A percentile compares a stretch with the other conserved stretches of the same genome.
phyloP scores from a whole-genome alignment of 352 stramenopile species.

The Blastocystis sp. region DNA sequence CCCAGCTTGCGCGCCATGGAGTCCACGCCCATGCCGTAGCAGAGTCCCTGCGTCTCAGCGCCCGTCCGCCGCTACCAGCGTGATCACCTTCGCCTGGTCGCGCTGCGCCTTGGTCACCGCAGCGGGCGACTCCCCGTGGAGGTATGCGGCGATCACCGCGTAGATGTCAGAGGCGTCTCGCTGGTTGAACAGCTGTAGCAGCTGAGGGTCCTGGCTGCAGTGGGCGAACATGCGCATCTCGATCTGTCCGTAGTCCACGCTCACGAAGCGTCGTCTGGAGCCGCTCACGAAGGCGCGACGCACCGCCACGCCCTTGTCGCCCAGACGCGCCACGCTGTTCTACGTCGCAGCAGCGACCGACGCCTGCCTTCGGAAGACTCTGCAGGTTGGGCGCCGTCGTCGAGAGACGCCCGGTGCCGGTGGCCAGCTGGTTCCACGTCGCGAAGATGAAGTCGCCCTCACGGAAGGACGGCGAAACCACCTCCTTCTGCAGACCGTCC shows the following conservation, averaged over 20 bases:
- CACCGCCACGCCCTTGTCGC: conserved; percentile 2
- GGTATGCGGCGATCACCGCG: neutral
- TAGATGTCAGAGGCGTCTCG: conserved; percentile 37
- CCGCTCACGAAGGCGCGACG: neutral
- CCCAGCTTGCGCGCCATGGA: conserved; percentile 31
- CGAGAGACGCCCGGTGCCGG: conserved; percentile 54
- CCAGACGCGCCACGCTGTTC: conserved; percentile 1
- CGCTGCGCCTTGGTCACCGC: conserved; percentile 8
- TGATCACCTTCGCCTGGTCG: conserved; percentile 56
- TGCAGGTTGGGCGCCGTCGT: conserved; percentile 52
- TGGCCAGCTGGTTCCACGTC: conserved; percentile 42
- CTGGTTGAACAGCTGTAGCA: neutral
- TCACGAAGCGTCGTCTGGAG: neutral
- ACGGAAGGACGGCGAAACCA: neutral
- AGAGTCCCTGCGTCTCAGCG: neutral
- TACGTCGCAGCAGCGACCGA: neutral
- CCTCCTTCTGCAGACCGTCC: conserved; percentile 19
- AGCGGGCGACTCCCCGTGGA: neutral
- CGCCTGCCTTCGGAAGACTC: conserved; percentile 43
- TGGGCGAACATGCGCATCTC: conserved; percentile 56
- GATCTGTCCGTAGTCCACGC: conserved; percentile 55
- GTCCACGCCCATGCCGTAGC: conserved; percentile 53
- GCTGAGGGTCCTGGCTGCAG: neutral
- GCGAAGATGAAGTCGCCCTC: neutral
- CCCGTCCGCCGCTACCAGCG: neutral